Percentiles rank a stretch among this genome's conserved stretches.
phyloP scores from a whole-genome alignment of 2,329 filamentous ascomycete genomes.

The Colletotrichum musicola region DNA sequence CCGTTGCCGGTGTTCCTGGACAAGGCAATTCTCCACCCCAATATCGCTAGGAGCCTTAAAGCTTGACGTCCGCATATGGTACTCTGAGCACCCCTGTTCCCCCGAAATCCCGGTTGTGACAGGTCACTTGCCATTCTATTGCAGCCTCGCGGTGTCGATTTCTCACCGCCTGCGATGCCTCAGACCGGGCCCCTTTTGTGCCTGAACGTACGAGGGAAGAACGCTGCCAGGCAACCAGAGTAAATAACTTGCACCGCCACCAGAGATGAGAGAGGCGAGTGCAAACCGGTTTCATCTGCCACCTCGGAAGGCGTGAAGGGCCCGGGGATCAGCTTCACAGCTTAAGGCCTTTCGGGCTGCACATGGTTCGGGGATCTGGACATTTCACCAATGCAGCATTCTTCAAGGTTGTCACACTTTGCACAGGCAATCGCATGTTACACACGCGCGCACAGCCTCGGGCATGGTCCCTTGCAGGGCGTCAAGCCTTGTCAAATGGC shows the following conservation, averaged over 20 bases:
- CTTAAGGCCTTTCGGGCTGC: not conserved
- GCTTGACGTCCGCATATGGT: slow-evolving; percentile 21
- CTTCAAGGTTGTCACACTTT: slow-evolving; percentile 24
- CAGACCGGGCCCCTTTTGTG: not conserved
- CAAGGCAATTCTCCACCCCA: slow-evolving; percentile 27
- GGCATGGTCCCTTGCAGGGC: slow-evolving; percentile 1
- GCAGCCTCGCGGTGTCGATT: slow-evolving; percentile 32
- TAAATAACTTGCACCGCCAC: not conserved
- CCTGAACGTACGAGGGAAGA: not conserved
- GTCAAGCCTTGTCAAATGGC: not conserved
- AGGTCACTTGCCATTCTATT: slow-evolving; percentile 29
- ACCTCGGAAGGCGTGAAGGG: too few species aligned
- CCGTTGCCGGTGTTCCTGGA: not conserved
- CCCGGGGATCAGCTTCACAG: not conserved
- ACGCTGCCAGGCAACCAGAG: not conserved
- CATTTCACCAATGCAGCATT: slow-evolving; percentile 13
- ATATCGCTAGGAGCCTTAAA: slow-evolving; percentile 36
- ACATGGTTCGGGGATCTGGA: not conserved
- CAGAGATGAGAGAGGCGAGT: slow-evolving; percentile 3
- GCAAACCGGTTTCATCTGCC: not conserved
- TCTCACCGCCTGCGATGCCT: slow-evolving; percentile 31
- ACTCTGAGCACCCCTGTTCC: slow-evolving; percentile 3
- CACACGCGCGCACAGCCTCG: slow-evolving; percentile 2
- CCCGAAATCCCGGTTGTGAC: slow-evolving; percentile 28
- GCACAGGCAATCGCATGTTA: slow-evolving; percentile 13